Evolutionary conservation across 495 filamentous ascomycete genomes (phyloP), one percentile per base, ranked within the genome.

Genomic region (Aspergillus sparsus): DNA sequence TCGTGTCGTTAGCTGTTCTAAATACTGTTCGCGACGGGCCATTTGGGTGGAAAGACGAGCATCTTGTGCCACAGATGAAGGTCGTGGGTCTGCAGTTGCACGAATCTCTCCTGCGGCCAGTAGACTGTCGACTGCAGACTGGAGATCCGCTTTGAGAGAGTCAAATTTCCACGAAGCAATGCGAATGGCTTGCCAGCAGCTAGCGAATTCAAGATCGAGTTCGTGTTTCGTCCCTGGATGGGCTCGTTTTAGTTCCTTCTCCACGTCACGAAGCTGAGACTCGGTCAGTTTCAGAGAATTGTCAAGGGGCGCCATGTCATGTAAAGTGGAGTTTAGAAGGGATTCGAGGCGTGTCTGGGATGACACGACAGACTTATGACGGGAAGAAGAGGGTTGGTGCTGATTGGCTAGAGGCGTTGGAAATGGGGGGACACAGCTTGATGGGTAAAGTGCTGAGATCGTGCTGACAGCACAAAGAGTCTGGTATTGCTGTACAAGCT

Each of bases 191-290:
- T 68, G 53, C 60, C 71, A 67, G 62, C 71, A 72, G 53, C 76
- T 73, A 47, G 69, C 63, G 59, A 80, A 79, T 54, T 80, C 77
- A 11, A 79, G 75, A 13, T 74, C 70, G 1, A 79, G 71, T 15
- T 74, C 75, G 42, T 78, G 64, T 31, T 69, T 71, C 1, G 61
- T 71, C 34, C 68, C 68, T 18, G 74, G 70, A 55, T 76, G 73
- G 32, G 58, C 59, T n/a, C 57, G 49, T 39, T 70, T 72, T 6
- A 80, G 55, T 13, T 70, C 68, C 0, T 56, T 41, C 51, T 77
- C 69, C 7, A 78, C 60, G 18, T 66, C 67, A 41, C 62, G 60
- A 12, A 79, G 67, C 42, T 65, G 68, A 50, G 60, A 64, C 42
- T 79, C 75, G 56, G 66, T 75, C 39, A 74, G 69, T 66, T 76